Conservation (phyloP, 176 grass and related monocot species). For the Neostapfia colusana region DNA sequence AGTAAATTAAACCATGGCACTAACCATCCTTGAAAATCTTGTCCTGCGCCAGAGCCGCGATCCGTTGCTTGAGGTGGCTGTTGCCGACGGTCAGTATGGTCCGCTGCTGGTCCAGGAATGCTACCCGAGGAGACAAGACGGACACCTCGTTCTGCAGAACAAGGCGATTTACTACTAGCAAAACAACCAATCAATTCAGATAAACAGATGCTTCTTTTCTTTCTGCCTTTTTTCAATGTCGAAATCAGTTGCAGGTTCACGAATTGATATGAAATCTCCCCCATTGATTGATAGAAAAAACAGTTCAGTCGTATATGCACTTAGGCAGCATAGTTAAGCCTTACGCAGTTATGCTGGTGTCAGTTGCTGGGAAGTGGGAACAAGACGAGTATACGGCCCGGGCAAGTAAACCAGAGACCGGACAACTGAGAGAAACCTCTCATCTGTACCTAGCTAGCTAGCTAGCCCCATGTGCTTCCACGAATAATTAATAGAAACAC, state of each 20-base stretch:
- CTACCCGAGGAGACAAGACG: constrained; percentile 81
- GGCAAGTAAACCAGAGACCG: neutral
- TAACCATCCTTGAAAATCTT: constrained; percentile 96
- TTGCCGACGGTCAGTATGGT: constrained; percentile 91
- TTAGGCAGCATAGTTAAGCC: neutral
- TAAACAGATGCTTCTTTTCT: too few relatives aligned
- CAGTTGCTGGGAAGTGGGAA: neutral
- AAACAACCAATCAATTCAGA: neutral
- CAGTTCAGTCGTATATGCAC: neutral
- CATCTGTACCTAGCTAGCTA: constrained; percentile 9
- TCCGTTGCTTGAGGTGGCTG: constrained; percentile 97
- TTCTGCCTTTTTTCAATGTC: neutral
- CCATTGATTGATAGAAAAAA: too few relatives aligned
- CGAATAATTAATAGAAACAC: neutral
- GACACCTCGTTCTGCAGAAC: constrained; percentile 69
- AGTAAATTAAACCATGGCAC: neutral
- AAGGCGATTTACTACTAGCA: neutral
- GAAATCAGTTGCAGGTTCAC: neutral
- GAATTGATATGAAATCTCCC: neutral
- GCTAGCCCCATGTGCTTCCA: constrained; percentile 40
- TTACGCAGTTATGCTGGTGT: neutral
- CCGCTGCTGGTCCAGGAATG: constrained; percentile 88
- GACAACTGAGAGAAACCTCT: neutral
- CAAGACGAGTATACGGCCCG: neutral
- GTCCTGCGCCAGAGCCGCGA: constrained; percentile 91